Percentiles rank a stretch among this genome's conserved stretches.
phyloP scores from a whole-genome alignment of 805 yeast genomes.

The Schizosaccharomyces lindneri region DNA sequence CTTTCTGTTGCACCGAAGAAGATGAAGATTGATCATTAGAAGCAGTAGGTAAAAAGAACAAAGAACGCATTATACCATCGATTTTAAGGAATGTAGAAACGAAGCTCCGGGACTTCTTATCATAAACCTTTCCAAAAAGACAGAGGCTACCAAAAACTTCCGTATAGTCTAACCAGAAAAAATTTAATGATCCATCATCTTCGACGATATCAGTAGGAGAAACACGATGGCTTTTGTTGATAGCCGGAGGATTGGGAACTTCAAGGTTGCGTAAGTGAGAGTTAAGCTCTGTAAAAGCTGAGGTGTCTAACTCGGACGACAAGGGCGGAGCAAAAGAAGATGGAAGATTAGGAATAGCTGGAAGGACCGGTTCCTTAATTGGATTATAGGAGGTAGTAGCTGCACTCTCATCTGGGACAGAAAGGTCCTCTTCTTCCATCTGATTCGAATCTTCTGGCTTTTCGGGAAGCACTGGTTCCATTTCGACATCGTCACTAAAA shows the following conservation, averaged over 20 bases:
- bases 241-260: neutral
- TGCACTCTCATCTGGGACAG: neutral
- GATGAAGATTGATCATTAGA: neutral
- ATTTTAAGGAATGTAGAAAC: constrained; percentile 61
- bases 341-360: too few species aligned
- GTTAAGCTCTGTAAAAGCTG: neutral
- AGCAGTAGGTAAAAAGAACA: constrained; percentile 43
- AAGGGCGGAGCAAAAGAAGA: neutral
- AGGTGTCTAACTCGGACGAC: neutral
- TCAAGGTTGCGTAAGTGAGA: neutral
- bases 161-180: constrained; percentile 78
- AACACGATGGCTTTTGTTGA: too few species aligned
- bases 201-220: constrained; percentile 15
- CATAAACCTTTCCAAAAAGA: constrained; percentile 49
- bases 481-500: neutral
- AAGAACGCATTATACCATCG: constrained; percentile 39
- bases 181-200: constrained; percentile 27
- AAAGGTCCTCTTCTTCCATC: neutral
- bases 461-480: neutral
- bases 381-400: too few species aligned
- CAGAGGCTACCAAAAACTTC: constrained; percentile 48
- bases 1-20: constrained; percentile 20
- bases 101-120: constrained; percentile 20
- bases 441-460: neutral
- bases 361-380: too few species aligned